A percentile compares a stretch with the other conserved stretches of the same genome.
These are phyloP conservation scores for Jacaranda copaia DNA, from an alignment of 257 asterid species.

Conservation along the genomic window DNA sequence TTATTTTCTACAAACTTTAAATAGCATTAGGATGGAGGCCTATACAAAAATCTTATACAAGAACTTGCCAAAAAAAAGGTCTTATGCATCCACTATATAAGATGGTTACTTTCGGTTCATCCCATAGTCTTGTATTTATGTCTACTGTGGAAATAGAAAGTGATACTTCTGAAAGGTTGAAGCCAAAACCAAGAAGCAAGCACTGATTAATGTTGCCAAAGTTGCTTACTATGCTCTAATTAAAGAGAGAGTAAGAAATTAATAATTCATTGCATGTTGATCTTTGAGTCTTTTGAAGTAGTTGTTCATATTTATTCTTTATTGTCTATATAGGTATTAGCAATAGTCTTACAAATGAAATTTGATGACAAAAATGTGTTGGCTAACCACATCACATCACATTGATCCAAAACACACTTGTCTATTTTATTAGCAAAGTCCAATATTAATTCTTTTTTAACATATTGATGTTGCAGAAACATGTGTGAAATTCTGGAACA, in stretches of 20 bases:
- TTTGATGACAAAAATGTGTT: not conserved
- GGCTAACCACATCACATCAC: not conserved
- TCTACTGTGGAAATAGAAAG: conserved; percentile 66
- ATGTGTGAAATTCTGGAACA: not conserved
- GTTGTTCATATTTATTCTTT: not conserved
- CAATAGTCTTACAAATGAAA: not conserved
- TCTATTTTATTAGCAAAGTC: not conserved
- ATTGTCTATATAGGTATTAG: not conserved
- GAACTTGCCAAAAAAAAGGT: conserved; percentile 66
- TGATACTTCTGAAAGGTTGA: conserved; percentile 55
- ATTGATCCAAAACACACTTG: conserved; percentile 5
- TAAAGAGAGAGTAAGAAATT: conserved; percentile 52
- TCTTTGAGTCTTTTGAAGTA: not conserved
- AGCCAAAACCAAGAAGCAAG: conserved; percentile 73
- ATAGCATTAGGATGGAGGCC: conserved; percentile 59
- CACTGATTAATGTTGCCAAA: conserved; percentile 85
- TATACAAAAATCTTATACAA: conserved; percentile 74
- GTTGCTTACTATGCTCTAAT: conserved; percentile 59
- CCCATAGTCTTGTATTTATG: conserved; percentile 58
- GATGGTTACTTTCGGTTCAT: conserved; percentile 50
- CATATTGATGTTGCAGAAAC: not conserved
- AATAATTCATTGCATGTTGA: not conserved
- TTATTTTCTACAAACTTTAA: not conserved
- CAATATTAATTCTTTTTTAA: no score
- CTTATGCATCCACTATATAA: conserved; percentile 57